Evolutionary conservation across 78 protist species (phyloP).

Genomic region (Dictyostelium brefeldianum): DNA sequence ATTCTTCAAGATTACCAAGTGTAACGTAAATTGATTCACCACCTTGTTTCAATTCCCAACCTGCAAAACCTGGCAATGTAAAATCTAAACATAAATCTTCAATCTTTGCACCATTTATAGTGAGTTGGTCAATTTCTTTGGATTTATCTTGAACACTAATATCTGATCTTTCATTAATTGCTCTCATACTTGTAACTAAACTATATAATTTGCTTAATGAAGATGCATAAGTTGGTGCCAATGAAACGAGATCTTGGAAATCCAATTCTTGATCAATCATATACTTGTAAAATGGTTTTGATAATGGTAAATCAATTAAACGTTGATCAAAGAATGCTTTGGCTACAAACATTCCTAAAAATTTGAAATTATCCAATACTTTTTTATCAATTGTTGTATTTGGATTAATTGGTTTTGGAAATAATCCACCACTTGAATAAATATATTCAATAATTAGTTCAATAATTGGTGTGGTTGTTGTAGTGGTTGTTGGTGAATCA

Average conservation of each 20-base stretch:
- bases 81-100: conserved; percentile 85
- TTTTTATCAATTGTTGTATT: conserved; percentile 30
- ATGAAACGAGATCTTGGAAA: conserved; percentile 48
- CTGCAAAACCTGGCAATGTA: conserved; percentile 71
- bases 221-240: conserved; percentile 55
- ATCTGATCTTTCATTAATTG: neutral
- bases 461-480: neutral
- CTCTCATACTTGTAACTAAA: conserved; percentile 34
- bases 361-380: conserved; percentile 50
- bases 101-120: conserved; percentile 62
- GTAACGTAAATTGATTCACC: conserved; percentile 73
- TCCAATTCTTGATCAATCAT: conserved; percentile 47
- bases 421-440: conserved; percentile 64
- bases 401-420: conserved; percentile 85
- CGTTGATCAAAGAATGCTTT: conserved; percentile 89
- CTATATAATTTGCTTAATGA: conserved; percentile 51
- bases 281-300: conserved; percentile 75
- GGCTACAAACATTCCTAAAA: conserved; percentile 86
- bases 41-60: conserved; percentile 51
- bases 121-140: conserved; percentile 53
- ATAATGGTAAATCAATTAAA: conserved; percentile 86
- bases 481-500: neutral
- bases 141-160: conserved; percentile 2
- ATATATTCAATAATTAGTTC: conserved; percentile 22
- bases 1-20: conserved; percentile 75